phyloP scores from a whole-genome alignment of 2,329 filamentous ascomycete species.

The Penicillium glabrum region DNA sequence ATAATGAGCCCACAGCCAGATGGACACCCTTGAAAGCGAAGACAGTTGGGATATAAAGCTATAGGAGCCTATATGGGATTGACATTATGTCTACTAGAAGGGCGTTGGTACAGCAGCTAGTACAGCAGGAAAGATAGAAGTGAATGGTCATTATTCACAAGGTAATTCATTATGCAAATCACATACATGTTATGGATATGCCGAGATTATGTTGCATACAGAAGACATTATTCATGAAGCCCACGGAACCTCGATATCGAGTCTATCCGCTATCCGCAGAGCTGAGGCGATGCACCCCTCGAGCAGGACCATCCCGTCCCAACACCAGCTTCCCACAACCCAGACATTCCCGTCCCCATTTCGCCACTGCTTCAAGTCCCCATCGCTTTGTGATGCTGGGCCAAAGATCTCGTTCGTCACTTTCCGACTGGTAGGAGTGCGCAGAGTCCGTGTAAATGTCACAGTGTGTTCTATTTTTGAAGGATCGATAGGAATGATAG shows the following conservation, averaged over 20 bases:
- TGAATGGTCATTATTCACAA: not conserved
- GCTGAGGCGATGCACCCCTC: conserved; percentile 63
- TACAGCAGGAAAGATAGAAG: not conserved
- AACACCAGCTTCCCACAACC: conserved; percentile 62
- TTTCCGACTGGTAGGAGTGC: conserved; percentile 50
- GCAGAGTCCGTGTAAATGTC: conserved; percentile 54
- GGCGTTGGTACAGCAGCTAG: too few species aligned
- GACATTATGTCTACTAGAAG: too few species aligned
- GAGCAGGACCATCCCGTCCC: conserved; percentile 64
- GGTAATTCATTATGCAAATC: not conserved
- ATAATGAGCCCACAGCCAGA: too few species aligned
- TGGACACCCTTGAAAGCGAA: too few species aligned
- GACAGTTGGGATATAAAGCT: too few species aligned
- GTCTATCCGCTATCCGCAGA: conserved; percentile 54
- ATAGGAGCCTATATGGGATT: too few species aligned
- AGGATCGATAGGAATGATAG: conserved; percentile 41
- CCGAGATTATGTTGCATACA: not conserved
- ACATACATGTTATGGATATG: not conserved
- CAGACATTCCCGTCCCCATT: conserved; percentile 58
- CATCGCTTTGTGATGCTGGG: not conserved
- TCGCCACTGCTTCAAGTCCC: conserved; percentile 40
- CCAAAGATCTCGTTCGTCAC: conserved; percentile 51
- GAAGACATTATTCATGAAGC: not conserved
- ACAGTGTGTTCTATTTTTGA: conserved; percentile 47
- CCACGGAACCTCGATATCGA: conserved; percentile 50